A percentile compares a stretch with the other conserved stretches of the same genome.
phyloP scores from a whole-genome alignment of 2,329 filamentous ascomycete genomes.

The Trichophyton simii region DNA sequence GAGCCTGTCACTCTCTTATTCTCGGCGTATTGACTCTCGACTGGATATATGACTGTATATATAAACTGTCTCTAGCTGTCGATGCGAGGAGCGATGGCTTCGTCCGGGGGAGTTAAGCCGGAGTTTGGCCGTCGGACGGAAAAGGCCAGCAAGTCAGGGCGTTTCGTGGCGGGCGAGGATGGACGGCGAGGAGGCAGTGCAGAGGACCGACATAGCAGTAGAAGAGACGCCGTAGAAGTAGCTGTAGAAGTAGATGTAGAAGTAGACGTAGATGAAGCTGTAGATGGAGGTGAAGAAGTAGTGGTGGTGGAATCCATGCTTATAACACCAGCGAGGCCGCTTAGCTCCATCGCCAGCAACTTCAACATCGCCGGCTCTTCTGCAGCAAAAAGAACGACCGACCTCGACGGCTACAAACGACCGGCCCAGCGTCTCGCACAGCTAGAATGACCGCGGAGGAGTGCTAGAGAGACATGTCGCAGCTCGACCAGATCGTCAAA shows the following conservation, averaged over 20 bases:
- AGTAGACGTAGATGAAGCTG: not conserved
- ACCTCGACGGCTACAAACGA: no score
- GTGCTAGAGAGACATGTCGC: conserved; percentile 30
- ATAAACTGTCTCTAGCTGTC: no score
- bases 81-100: not conserved
- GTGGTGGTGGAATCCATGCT: not conserved
- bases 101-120: conserved; percentile 10
- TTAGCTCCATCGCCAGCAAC: not conserved
- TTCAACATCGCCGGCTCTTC: no score
- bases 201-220: not conserved
- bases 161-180: not conserved
- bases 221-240: not conserved
- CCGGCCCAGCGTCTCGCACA: no score
- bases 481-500: conserved; percentile 83
- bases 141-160: not conserved
- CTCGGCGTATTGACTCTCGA: not conserved
- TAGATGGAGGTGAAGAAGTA: not conserved
- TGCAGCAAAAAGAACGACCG: no score
- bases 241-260: not conserved
- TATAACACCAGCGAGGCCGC: not conserved
- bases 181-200: no score
- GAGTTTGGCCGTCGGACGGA: conserved; percentile 5
- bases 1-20: conserved; percentile 8
- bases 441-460: no score
- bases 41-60: no score